Percentiles rank a stretch among this genome's conserved stretches.
Conservation (phyloP, 352 stramenopile species). For the Globisporangium takayamanum region DNA sequence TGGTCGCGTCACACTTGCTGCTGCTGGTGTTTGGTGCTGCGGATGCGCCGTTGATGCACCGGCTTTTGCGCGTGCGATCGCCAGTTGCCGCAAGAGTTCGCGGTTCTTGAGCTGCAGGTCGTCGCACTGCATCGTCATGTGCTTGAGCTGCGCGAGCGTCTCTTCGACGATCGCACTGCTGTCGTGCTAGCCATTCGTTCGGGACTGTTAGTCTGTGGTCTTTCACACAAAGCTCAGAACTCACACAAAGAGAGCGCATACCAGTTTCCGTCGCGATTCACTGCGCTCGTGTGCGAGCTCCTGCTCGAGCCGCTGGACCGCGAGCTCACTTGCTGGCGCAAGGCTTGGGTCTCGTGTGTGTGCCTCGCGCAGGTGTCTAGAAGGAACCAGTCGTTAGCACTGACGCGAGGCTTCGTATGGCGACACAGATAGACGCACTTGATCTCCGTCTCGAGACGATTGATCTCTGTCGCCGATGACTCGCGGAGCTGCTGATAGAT, state of each 20-base stretch:
- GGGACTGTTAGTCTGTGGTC: too few species aligned
- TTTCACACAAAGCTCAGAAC: neutral
- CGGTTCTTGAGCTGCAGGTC: slow-evolving; percentile 71
- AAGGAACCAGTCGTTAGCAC: neutral
- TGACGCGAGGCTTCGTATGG: neutral
- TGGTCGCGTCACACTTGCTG: neutral
- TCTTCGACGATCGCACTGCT: slow-evolving; percentile 46
- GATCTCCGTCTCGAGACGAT: slow-evolving; percentile 43
- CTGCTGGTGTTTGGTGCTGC: neutral
- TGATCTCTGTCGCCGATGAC: slow-evolving; percentile 43
- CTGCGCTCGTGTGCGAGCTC: slow-evolving; percentile 28
- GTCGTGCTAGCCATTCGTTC: slow-evolving; percentile 25
- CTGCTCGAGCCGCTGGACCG: slow-evolving; percentile 5
- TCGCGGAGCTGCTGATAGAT: slow-evolving; percentile 68
- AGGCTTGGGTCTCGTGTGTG: too few species aligned
- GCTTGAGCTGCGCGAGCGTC: slow-evolving; percentile 46
- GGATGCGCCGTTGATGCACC: neutral
- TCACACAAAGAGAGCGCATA: slow-evolving; percentile 3
- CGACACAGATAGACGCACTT: slow-evolving; percentile 21
- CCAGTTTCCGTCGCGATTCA: slow-evolving; percentile 32
- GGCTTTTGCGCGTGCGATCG: slow-evolving; percentile 46
- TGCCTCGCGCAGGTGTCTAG: too few species aligned
- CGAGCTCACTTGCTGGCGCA: neutral
- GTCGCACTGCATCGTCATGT: slow-evolving; percentile 53
- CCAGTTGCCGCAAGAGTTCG: slow-evolving; percentile 65